Base-by-base conservation (phyloP, 768 basidiomycete species). In the Lactarius deliciosus region DNA sequence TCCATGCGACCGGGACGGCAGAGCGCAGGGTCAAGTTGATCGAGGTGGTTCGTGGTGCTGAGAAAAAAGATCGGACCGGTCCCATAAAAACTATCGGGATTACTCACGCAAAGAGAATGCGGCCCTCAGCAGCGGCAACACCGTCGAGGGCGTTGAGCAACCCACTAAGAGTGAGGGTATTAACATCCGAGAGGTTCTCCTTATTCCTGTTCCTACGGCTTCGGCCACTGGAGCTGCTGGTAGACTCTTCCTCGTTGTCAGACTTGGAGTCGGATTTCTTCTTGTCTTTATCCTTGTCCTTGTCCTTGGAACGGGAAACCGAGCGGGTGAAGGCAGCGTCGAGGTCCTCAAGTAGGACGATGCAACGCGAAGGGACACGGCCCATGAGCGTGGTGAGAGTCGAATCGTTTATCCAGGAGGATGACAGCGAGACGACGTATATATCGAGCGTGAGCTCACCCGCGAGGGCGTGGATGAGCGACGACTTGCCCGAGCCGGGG, bases 1-100 rank as follows among this genome's bases (percentile, higher is more conserved):
- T 96, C 94, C 90, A 92, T 91, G 34, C 91, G 89, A 20, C 94
- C 94, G 6, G 94, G 92, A 61, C 94, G 88, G n/a, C 88, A 91
- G 13, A 96, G 85, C 0, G 94, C 94, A 5, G 93, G 91, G 71
- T 96, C 94, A 1, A 96, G 83, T 40, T 89, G 85, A 72, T 95
- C 92, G n/a, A 94, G 80, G 73, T 96, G 94, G 76, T 96, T 96
- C 13, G 92, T 94, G 20, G 92, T 94, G 0, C 91, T 92, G 70
- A 16, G 50, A 20, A 18, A 25, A 65, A 36, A 71, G 62, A 28
- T 64, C 18, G 20, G 66, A 20, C 56, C 34, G 20, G 16, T n/a
- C 43, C 36, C 28, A 22, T 64, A 20, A 53, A 56, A 61, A 50
- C 8, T 61, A 61, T 43, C n/a, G 45, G 25, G 64, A 57, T 64